phyloP scores from a whole-genome alignment of 202 grass and related monocot species.

The Elaeis oleifera region DNA sequence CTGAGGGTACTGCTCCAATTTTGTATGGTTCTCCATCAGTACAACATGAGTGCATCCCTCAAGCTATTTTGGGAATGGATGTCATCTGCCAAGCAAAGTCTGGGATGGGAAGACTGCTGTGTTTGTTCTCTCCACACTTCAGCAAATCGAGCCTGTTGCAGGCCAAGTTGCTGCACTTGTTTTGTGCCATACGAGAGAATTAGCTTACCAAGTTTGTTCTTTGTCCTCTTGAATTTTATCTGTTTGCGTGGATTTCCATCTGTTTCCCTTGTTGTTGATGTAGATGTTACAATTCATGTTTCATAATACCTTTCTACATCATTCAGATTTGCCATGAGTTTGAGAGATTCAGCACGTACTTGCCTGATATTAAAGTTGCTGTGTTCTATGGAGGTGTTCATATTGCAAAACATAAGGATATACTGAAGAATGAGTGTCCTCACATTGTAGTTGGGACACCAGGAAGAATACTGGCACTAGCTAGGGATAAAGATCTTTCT shows the following conservation, averaged over 20 bases:
- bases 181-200: constrained; percentile 83
- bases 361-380: constrained; percentile 79
- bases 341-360: constrained; percentile 96
- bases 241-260: too few relatives aligned
- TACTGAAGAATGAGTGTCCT: constrained; percentile 97
- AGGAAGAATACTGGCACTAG: constrained; percentile 88
- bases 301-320: not conserved
- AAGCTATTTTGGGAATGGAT: constrained; percentile 99
- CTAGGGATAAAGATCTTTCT: constrained; percentile 85
- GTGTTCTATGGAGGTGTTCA: constrained; percentile 98
- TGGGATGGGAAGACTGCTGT: constrained; percentile 98
- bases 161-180: constrained; percentile 90
- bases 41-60: constrained; percentile 99
- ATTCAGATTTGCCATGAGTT: constrained; percentile 90
- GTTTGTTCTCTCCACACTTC: constrained; percentile 89
- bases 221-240: not conserved
- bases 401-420: constrained; percentile 84
- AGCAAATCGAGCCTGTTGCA: constrained; percentile 86
- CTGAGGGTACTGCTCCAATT: constrained; percentile 79
- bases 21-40: constrained; percentile 97
- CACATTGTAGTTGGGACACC: constrained; percentile 96
- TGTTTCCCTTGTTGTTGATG: too few relatives aligned
- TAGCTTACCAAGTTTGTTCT: constrained; percentile 76
- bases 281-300: too few relatives aligned
- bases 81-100: constrained; percentile 99